These are phyloP conservation scores for Metarhizium robertsii DNA, from an alignment of 2,329 filamentous ascomycete species.

Conservation along the genomic window DNA sequence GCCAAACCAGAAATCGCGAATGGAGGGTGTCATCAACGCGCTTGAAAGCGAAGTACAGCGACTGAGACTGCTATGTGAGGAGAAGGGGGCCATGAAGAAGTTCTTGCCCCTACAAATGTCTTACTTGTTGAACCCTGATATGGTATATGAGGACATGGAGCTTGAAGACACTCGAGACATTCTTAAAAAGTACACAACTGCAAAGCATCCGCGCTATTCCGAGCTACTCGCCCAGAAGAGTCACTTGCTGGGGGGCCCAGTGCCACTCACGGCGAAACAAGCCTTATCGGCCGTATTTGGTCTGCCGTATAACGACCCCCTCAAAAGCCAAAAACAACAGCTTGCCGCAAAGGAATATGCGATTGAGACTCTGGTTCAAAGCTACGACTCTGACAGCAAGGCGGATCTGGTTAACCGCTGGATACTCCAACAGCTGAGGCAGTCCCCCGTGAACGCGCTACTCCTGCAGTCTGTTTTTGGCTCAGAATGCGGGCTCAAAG, in stretches of 20 bases:
- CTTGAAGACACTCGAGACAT: conserved; percentile 23
- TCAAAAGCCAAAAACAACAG: conserved; percentile 24
- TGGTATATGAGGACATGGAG: conserved; percentile 31
- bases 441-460: conserved; percentile 34
- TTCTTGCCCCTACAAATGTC: conserved; percentile 29
- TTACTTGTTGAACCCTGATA: conserved; percentile 28
- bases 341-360: conserved; percentile 38
- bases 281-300: conserved; percentile 30
- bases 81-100: conserved; percentile 32
- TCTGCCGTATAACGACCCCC: conserved; percentile 26
- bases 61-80: conserved; percentile 30
- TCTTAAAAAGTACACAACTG: conserved; percentile 13
- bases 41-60: conserved; percentile 23
- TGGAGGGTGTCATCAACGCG: conserved; percentile 22
- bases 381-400: conserved; percentile 26
- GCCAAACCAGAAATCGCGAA: conserved; percentile 23
- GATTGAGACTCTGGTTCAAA: conserved; percentile 33
- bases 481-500: conserved; percentile 18
- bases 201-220: conserved; percentile 33
- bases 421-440: conserved; percentile 41
- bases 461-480: conserved; percentile 29
- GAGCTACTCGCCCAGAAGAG: conserved; percentile 39
- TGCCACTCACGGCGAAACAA: conserved; percentile 29
- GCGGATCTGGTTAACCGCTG: conserved; percentile 39
- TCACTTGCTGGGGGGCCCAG: conserved; percentile 28